Base-by-base conservation (phyloP, 2,329 filamentous ascomycete species). In the Rhytidhysteron rufulum region DNA sequence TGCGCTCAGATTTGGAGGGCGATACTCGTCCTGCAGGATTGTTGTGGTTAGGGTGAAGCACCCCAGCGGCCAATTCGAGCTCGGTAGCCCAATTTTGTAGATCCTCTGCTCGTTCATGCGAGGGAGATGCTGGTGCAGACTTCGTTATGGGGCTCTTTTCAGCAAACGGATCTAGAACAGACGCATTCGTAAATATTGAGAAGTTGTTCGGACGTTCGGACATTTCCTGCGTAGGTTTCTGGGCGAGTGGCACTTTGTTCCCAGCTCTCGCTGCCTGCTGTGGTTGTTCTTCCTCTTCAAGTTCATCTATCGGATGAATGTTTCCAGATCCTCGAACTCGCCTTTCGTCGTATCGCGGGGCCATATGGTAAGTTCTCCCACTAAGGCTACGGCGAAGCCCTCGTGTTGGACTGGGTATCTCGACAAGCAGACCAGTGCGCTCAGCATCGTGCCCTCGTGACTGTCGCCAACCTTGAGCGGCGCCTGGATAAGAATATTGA, bases 251-350 rank as follows among this genome's bases (percentile, higher is more conserved):
- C 6, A 44, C 47, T 13, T 47, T 41, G 10, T 58, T 54, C 17
- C 47, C 53, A 2, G 41, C 7, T 42, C 24, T n/a, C 27, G 17
- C n/a, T n/a, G n/a, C n/a, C n/a, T n/a, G n/a, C 13, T 27, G 24
- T 27, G 22, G 25, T 1, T 68, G 68, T 42, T 79, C 76, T 37
- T 80, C 76, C 46, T 82, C 80, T 43, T 83, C 80, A 10, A 73
- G 64, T 54, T 81, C 78, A 27, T 81, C 79, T 33, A 84, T 84
- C 0, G 79, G 77, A 53, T 82, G 79, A 19, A 83, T 83, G 18
- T 70, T 66, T 3, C 74, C 73, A 22, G 75, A 72, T 6, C 70
- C 70, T 15, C 73, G 69, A 22, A 70, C 61, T 37, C 74, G 67
- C 31, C 63, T 66, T 37, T 77, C 73, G 22, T 76, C 72, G 49